A percentile compares a stretch with the other conserved stretches of the same genome.
Evolutionary conservation across 331 rosid species (phyloP).

Genomic region (Dryas integrifolia): DNA sequence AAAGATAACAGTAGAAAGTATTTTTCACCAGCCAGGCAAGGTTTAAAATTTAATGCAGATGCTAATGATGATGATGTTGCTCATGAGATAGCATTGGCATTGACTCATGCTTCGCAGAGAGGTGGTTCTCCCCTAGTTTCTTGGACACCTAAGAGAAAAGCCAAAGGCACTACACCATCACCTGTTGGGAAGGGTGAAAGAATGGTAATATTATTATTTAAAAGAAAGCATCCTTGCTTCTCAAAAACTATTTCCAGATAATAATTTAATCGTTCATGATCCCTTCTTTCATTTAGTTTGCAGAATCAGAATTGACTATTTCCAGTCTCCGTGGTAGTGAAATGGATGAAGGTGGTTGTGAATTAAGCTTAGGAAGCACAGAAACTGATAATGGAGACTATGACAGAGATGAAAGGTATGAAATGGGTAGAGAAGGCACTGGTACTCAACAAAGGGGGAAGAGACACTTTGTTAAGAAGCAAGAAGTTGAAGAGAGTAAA

Average conservation of each 20-base stretch:
- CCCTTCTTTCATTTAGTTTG: conserved; percentile 44
- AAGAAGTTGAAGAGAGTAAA: conserved; percentile 44
- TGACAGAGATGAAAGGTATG: conserved; percentile 36
- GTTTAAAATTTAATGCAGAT: conserved; percentile 46
- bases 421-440: conserved; percentile 36
- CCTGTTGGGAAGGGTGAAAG: conserved; percentile 45
- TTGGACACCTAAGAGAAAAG: conserved; percentile 54
- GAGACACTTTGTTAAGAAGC: conserved; percentile 44
- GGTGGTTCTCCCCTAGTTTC: conserved; percentile 64
- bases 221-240: conserved; percentile 2
- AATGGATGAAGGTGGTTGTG: conserved; percentile 60
- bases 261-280: conserved; percentile 18
- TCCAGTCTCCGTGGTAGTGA: conserved; percentile 41
- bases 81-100: conserved; percentile 71
- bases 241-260: conserved; percentile 22
- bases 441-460: conserved; percentile 48
- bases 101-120: conserved; percentile 80
- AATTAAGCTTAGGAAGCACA: conserved; percentile 74
- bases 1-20: conserved; percentile 56
- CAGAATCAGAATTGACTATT: conserved; percentile 44
- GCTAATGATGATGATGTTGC: conserved; percentile 56
- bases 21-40: conserved; percentile 58
- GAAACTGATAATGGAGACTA: conserved; percentile 54
- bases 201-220: conserved; percentile 49
- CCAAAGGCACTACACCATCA: conserved; percentile 40